A percentile compares a stretch with the other conserved stretches of the same genome.
These are phyloP conservation scores for Rachicladosporium sp. DNA, from an alignment of 2,329 filamentous ascomycete genomes.

Conservation along the genomic window DNA sequence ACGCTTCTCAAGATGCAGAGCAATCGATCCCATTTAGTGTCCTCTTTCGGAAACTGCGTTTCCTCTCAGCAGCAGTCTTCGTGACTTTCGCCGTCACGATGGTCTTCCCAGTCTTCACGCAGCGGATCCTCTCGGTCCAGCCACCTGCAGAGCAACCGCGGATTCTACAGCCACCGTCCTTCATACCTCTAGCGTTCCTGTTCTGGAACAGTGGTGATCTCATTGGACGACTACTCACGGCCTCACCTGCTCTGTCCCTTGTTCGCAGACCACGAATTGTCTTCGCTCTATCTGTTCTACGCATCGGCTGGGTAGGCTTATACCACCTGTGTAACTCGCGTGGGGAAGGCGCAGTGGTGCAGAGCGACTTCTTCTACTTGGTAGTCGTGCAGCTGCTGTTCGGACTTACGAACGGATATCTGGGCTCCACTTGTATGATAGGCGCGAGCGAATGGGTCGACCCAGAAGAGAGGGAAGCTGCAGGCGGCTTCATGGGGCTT, in stretches of 20 bases:
- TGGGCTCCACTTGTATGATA: conserved; percentile 87
- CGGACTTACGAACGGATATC: conserved; percentile 74
- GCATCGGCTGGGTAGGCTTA: conserved; percentile 64
- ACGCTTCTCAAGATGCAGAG: conserved; percentile 26
- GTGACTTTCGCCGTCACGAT: conserved; percentile 76
- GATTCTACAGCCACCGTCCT: conserved; percentile 60
- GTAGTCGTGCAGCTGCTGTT: conserved; percentile 71
- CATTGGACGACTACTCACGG: conserved; percentile 57
- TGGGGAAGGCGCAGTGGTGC: conserved; percentile 58
- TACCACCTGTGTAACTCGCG: conserved; percentile 85
- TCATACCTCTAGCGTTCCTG: conserved; percentile 82
- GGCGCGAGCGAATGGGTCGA: conserved; percentile 70
- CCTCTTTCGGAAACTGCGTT: conserved; percentile 67
- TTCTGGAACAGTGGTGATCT: conserved; percentile 91
- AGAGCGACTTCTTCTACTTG: conserved; percentile 81
- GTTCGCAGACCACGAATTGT: conserved; percentile 52
- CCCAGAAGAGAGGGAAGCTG: conserved; percentile 70
- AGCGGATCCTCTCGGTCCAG: conserved; percentile 32
- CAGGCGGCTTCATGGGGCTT: conserved; percentile 87
- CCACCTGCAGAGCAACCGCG: conserved; percentile 34
- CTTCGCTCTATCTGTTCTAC: conserved; percentile 53
- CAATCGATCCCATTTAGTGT: conserved; percentile 47
- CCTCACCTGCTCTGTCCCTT: conserved; percentile 43
- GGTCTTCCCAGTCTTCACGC: conserved; percentile 89
- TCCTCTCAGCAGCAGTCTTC: conserved; percentile 64